Conservation (phyloP, 352 stramenopile genomes). For the Phytophthora cajani region DNA sequence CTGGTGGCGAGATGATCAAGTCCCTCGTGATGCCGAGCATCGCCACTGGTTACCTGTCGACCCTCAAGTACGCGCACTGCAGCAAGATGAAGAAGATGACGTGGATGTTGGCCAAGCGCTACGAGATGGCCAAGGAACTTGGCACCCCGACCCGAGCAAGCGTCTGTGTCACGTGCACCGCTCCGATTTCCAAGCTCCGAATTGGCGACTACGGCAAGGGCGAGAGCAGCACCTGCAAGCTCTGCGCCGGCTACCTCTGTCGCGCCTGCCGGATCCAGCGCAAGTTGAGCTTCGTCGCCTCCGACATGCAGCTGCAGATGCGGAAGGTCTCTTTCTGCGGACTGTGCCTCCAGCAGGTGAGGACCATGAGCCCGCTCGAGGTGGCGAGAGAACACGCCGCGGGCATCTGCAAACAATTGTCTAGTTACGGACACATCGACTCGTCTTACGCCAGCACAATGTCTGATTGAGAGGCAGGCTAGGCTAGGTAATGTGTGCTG, state of each 20-base stretch:
- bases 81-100: constrained; percentile 49
- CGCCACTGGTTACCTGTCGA: constrained; percentile 27
- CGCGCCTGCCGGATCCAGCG: constrained; percentile 45
- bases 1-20: constrained; percentile 39
- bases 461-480: background rate
- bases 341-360: constrained; percentile 32
- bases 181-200: constrained; percentile 25
- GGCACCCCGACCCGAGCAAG: constrained; percentile 14
- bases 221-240: constrained; percentile 35
- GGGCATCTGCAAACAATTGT: background rate
- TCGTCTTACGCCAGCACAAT: constrained; percentile 15
- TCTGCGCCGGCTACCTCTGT: constrained; percentile 49
- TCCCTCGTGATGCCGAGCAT: constrained; percentile 32
- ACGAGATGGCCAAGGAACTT: constrained; percentile 28
- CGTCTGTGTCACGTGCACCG: constrained; percentile 40
- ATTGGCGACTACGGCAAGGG: constrained; percentile 30
- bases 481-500: no score
- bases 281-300: constrained; percentile 38
- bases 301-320: constrained; percentile 34
- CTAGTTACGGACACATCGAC: constrained; percentile 9
- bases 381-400: constrained; percentile 26
- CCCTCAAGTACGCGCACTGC: constrained; percentile 45
- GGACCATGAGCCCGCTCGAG: constrained; percentile 36
- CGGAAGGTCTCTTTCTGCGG: constrained; percentile 43
- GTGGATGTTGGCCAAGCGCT: constrained; percentile 35